Conservation (phyloP, 2,329 filamentous ascomycete species). For the Fusarium oligoseptatum region DNA sequence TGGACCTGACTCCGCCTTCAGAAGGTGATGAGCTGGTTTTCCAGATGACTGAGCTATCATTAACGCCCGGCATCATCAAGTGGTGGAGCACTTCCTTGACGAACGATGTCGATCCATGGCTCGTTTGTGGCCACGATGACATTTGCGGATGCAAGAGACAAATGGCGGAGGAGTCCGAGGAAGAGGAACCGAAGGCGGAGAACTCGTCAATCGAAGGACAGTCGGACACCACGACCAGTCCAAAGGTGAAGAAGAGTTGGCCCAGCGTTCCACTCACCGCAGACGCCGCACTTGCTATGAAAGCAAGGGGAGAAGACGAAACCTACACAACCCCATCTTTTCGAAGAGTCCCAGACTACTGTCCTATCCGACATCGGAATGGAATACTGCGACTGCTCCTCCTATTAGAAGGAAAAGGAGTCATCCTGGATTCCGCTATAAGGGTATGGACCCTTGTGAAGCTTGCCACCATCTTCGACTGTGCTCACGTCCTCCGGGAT, state of each 20-base stretch:
- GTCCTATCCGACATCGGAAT: constrained; percentile 71
- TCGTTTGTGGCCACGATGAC: constrained; percentile 59
- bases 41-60: constrained; percentile 69
- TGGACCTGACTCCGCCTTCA: constrained; percentile 73
- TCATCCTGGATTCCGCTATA: constrained; percentile 73
- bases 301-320: constrained; percentile 34
- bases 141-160: constrained; percentile 51
- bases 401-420: constrained; percentile 66
- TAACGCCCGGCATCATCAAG: constrained; percentile 66
- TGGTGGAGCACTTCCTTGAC: constrained; percentile 63
- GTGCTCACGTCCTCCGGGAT: constrained; percentile 59
- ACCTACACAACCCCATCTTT: constrained; percentile 46
- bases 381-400: constrained; percentile 74
- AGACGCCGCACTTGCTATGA: constrained; percentile 38
- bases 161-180: neutral
- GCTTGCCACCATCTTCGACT: constrained; percentile 71
- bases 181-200: neutral
- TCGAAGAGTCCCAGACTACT: constrained; percentile 69
- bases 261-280: constrained; percentile 4
- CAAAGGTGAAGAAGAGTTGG: neutral
- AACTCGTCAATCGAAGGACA: too few relatives aligned
- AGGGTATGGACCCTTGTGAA: constrained; percentile 77
- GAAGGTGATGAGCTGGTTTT: constrained; percentile 74
- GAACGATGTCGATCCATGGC: constrained; percentile 48
- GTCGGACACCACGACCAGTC: neutral